phyloP scores from a whole-genome alignment of 441 rosid genomes.

The Hura crepitans region DNA sequence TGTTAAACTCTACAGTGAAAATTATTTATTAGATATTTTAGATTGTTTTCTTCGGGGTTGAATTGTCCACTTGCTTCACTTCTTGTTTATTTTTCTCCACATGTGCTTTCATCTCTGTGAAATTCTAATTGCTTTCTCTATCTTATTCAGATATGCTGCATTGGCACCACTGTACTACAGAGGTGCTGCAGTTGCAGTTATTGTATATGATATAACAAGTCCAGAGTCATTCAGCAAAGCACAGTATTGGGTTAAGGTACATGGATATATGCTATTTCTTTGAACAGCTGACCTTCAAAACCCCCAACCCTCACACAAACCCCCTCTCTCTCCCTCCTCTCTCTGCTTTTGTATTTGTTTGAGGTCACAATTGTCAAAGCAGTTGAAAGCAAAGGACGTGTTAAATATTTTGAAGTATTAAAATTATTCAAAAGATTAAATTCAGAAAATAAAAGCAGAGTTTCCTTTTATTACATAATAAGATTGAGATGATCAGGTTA shows the following conservation, averaged over 20 bases:
- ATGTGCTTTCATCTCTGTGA: not conserved
- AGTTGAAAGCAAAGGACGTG: not conserved
- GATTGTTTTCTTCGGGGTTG: slow-evolving; percentile 1
- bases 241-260: slow-evolving; percentile 97
- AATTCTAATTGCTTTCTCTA: slow-evolving; percentile 12
- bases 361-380: not conserved
- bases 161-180: slow-evolving; percentile 92
- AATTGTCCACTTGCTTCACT: not conserved
- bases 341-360: not conserved
- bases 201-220: slow-evolving; percentile 95
- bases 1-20: not conserved
- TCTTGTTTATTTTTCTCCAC: not conserved
- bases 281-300: no score
- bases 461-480: not conserved
- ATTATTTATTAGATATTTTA: slow-evolving; percentile 4
- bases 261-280: not conserved
- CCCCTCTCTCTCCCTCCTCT: not conserved
- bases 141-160: slow-evolving; percentile 74
- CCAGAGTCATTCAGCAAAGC: slow-evolving; percentile 90
- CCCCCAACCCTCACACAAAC: no score
- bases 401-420: not conserved
- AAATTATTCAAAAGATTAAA: not conserved
- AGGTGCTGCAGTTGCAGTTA: slow-evolving; percentile 94
- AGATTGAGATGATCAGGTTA: no score
- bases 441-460: not conserved